Conservation (phyloP, 306 rosid species). For the Chamaecrista fasciculata region DNA sequence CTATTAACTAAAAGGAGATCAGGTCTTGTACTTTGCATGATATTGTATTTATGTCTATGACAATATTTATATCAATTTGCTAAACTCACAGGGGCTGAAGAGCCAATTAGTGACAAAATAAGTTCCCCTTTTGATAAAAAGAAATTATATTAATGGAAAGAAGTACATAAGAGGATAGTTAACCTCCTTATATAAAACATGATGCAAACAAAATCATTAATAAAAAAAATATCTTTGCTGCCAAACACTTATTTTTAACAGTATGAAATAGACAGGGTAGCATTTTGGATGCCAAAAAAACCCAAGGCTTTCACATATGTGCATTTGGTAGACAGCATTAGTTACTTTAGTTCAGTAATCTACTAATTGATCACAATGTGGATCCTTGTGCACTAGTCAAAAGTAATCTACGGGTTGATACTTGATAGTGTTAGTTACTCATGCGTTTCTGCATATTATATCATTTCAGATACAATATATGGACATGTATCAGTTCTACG, state of each 20-base stretch:
- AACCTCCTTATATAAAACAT: neutral
- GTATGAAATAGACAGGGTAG: neutral
- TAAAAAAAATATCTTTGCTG: neutral
- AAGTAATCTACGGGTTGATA: no score
- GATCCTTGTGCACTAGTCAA: neutral
- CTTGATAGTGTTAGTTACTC: no score
- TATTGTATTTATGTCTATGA: constrained; percentile 16
- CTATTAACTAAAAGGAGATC: neutral
- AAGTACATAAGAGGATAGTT: constrained; percentile 1
- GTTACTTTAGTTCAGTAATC: neutral
- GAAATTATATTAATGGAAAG: constrained; percentile 9
- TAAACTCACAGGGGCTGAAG: neutral
- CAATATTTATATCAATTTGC: constrained; percentile 11
- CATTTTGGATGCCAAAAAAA: neutral
- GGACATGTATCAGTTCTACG: neutral
- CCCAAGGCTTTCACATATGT: neutral
- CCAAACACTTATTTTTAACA: constrained; percentile 2
- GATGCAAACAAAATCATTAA: neutral
- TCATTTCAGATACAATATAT: neutral
- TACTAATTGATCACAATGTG: neutral
- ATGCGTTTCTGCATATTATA: neutral
- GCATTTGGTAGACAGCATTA: neutral
- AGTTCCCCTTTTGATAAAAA: neutral
- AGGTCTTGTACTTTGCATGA: constrained; percentile 17
- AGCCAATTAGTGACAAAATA: neutral